Evolutionary conservation across 805 yeast species (phyloP), one percentile per base, ranked within the genome.

Genomic region (Jamesozyma rosinii): DNA sequence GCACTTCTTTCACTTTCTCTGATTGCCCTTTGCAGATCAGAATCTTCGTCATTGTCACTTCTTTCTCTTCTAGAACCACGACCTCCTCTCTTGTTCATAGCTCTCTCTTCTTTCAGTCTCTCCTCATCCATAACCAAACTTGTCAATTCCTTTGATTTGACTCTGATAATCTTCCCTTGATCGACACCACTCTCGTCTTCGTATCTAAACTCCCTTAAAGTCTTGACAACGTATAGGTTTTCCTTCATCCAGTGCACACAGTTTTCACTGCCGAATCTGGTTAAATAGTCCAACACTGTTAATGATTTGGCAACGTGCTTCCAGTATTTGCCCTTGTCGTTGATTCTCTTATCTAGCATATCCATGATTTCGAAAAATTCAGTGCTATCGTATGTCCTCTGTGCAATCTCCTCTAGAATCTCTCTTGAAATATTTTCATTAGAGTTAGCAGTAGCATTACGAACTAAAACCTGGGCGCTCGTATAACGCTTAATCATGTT

Each of bases 261-360:
- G 55, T 83, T 82, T 53, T 89, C 95, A 19, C 88, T 75, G 29
- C 97, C 98, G 47, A 72, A 75, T 52, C 92, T 76, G 15, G 89
- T 88, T 45, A 90, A 70, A 64, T 80, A 90, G 56, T 89, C 96
- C 52, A 90, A 71, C 14, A 90, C 81, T 1, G 94, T 83, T 49
- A 90, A 70, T 1, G 95, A 80, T 64, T 90, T 92, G 47, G 92
- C 88, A 40, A 90, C 89, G 61, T 90, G 98, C 50, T 95, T 76
- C 97, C 97, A 90, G 66, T 90, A 85, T 63, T 88, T 89, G 49
- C 97, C 97, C 69, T 89, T 90, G 59, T 90, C 97, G 57, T 90
- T 90, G 49, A 90, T 69, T 50, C 98, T 75, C 53, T 87, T 77
- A 66, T 90, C 97, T 37, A 90, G 65, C 83, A 90, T 87, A 58